A percentile compares a stretch with the other conserved stretches of the same genome.
Evolutionary conservation across 208 protist species (phyloP).

Genomic region (Acanthamoeba rhysodes): DNA sequence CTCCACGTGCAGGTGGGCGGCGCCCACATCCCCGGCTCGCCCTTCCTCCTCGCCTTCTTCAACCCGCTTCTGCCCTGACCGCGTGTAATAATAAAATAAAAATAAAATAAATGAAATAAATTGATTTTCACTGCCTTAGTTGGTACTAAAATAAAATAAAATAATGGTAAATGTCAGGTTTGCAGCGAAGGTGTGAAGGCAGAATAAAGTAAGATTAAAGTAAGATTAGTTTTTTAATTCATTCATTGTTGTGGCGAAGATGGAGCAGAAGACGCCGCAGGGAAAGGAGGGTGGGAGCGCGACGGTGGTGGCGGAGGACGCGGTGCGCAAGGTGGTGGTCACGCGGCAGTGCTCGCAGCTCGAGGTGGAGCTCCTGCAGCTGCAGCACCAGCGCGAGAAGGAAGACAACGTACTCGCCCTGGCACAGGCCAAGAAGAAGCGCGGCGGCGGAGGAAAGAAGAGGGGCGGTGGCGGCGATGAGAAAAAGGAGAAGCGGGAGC

Average conservation of each 20-base stretch:
- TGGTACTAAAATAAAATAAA: not conserved
- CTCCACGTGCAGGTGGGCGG: slow-evolving; percentile 1
- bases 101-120: too few species aligned
- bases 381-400: not conserved
- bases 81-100: not conserved
- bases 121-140: too few species aligned
- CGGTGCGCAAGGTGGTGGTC: not conserved
- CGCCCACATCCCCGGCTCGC: not conserved
- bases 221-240: too few species aligned
- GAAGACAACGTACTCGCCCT: not conserved
- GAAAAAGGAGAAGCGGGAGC: not conserved
- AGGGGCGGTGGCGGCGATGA: not conserved
- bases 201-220: too few species aligned
- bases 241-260: too few species aligned
- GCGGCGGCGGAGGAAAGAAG: not conserved
- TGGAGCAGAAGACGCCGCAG: not conserved
- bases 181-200: too few species aligned
- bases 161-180: too few species aligned
- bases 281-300: not conserved
- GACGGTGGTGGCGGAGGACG: too few species aligned
- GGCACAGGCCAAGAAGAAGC: not conserved
- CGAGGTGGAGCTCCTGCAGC: slow-evolving; percentile 2
- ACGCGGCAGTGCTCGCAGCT: not conserved
- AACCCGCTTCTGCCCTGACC: not conserved
- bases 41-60: slow-evolving; percentile 24